Base-by-base conservation (phyloP, 805 yeast species). In the Tetrapisispora nanseiensis region DNA sequence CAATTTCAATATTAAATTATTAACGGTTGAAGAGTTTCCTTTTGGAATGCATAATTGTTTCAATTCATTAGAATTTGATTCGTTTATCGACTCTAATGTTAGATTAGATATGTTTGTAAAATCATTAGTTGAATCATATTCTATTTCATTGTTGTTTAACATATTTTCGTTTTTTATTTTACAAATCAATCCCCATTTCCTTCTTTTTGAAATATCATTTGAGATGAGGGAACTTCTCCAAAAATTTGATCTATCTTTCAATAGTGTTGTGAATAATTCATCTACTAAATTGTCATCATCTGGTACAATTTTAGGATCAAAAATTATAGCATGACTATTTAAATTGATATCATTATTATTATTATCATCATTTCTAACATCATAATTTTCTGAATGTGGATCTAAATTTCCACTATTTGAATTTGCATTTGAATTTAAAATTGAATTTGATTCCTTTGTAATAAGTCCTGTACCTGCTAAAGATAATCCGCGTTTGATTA, bases 121-220 rank as follows among this genome's bases (percentile, higher is more conserved):
- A 21, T 29, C 22, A 4, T 3, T 22, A 16, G 21, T 19, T 7
- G 37, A 37, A 19, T 22, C 39, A 19, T 16, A 20, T 16, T 33
- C 44, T n/a, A 20, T 13, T n/a, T 36, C 27, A 24, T 16, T 23
- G 15, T 43, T 34, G 29, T 34, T 20, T 13, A 18, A 36, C 2
- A 39, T 36, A 9, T 45, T 41, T 19, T 50, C 50, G 23, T 45
- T 47, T 33, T 34, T 27, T 19, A 52, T 48, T 31, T 49, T 55
- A 42, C 60, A 55, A 10, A 59, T 46, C 23, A 59, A 45, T 16
- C 54, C 58, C 62, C 63, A 58, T 46, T 59, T 59, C 34, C 63
- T 51, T 28, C 45, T 45, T 27, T 39, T 39, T 3, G 62, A 51
- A 11, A 56, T 46, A 32, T 35, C 46, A 28, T 49, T 45, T 28